Conservation (phyloP, 352 stramenopile genomes). For the Pythium sukuiense region DNA sequence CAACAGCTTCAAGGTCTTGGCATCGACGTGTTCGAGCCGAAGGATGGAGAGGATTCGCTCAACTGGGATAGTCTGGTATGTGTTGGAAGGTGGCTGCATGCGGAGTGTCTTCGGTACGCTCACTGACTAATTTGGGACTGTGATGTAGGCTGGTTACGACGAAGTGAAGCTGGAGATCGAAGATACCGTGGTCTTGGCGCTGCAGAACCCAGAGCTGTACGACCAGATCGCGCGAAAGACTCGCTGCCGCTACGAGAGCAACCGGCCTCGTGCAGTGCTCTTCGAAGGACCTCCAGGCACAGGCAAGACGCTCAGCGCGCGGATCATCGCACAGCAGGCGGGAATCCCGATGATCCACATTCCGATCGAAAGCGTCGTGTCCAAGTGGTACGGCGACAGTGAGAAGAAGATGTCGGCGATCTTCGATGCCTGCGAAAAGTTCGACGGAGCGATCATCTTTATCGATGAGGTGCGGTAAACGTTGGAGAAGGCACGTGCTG, state of each 20-base stretch:
- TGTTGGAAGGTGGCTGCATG: not conserved
- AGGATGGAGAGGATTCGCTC: constrained; percentile 51
- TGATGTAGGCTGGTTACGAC: constrained; percentile 81
- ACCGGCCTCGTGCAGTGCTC: constrained; percentile 87
- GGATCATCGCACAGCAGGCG: constrained; percentile 93
- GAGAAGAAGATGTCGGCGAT: constrained; percentile 95
- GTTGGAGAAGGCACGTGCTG: not conserved
- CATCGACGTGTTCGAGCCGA: constrained; percentile 80
- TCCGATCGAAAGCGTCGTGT: constrained; percentile 92
- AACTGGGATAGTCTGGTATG: constrained; percentile 84
- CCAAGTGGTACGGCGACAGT: constrained; percentile 95
- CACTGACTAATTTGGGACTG: not conserved
- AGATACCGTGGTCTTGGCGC: constrained; percentile 90
- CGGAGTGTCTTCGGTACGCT: not conserved
- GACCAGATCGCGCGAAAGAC: constrained; percentile 90
- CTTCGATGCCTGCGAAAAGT: constrained; percentile 92
- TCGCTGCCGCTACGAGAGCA: constrained; percentile 86
- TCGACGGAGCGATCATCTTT: constrained; percentile 93
- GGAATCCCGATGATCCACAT: constrained; percentile 94
- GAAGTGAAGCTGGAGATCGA: constrained; percentile 91
- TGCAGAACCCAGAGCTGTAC: constrained; percentile 92
- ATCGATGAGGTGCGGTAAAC: constrained; percentile 84
- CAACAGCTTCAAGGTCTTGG: constrained; percentile 76
- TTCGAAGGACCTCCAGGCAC: constrained; percentile 95
- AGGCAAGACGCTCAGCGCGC: constrained; percentile 92